Conservation (phyloP, 305 asterid species). For the Fraxinus dipetala region DNA sequence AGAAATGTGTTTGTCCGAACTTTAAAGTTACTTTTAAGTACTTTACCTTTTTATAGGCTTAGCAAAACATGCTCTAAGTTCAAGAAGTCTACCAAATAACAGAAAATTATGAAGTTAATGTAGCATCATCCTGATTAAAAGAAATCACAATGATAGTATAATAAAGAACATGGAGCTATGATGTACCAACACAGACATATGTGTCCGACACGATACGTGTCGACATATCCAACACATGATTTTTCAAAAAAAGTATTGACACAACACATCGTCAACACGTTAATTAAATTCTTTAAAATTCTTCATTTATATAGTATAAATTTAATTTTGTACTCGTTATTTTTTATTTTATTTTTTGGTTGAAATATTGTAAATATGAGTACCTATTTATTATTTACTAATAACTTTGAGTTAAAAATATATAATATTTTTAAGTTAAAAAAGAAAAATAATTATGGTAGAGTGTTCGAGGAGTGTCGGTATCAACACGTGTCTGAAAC, state of each 20-base stretch:
- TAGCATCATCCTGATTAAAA: background rate
- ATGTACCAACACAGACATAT: background rate
- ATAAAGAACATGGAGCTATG: background rate
- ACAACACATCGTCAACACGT: background rate
- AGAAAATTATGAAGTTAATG: background rate
- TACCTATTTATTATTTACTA: background rate
- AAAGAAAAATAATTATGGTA: background rate
- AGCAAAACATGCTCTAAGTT: background rate
- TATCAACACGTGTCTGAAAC: background rate
- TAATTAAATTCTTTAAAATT: background rate
- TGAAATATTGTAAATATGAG: background rate
- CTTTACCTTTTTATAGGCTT: background rate
- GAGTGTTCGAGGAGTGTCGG: background rate
- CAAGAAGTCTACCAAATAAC: background rate
- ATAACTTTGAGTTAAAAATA: background rate
- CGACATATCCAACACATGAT: background rate
- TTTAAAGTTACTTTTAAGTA: background rate
- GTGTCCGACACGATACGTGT: background rate
- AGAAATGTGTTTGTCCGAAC: background rate
- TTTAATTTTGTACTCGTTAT: background rate
- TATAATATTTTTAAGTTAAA: background rate
- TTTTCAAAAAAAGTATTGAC: background rate
- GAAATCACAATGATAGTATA: background rate
- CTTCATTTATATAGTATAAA: background rate
- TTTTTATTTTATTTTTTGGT: no score